Percentiles rank a stretch among this genome's conserved stretches.
phyloP scores from a whole-genome alignment of 192 early-diverging fungal species.

The Umbelopsis ramanniana region DNA sequence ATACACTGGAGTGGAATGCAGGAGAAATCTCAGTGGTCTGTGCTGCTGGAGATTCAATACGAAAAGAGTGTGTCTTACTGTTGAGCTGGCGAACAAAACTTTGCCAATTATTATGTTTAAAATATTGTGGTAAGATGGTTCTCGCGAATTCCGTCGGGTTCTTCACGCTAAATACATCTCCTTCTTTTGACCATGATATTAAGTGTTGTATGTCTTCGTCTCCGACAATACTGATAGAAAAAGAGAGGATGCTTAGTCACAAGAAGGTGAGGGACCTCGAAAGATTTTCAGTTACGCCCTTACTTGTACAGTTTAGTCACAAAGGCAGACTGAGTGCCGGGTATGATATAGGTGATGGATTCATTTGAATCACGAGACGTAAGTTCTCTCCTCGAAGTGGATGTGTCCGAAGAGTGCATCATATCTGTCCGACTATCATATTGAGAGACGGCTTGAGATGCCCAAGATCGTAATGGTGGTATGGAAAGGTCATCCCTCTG shows the following conservation, averaged over 20 bases:
- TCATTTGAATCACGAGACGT: slow-evolving; percentile 1
- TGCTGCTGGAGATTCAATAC: not conserved
- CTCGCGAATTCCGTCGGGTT: slow-evolving; percentile 81
- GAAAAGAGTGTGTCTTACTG: slow-evolving; percentile 48
- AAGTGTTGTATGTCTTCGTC: slow-evolving; percentile 59
- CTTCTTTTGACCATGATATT: slow-evolving; percentile 74
- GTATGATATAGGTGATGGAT: slow-evolving; percentile 22
- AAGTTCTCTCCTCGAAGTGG: not conserved
- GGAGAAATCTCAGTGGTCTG: not conserved
- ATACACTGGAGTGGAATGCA: slow-evolving; percentile 56
- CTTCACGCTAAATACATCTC: slow-evolving; percentile 83
- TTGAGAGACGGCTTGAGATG: slow-evolving; percentile 2
- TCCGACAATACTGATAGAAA: slow-evolving; percentile 64
- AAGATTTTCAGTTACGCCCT: not conserved
- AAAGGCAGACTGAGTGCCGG: slow-evolving; percentile 18
- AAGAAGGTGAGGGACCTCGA: too few species aligned
- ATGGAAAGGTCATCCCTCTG: slow-evolving; percentile 4
- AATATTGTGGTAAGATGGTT: slow-evolving; percentile 77
- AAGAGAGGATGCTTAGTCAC: not conserved
- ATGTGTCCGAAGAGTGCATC: slow-evolving; percentile 3
- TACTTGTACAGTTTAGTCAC: slow-evolving; percentile 29
- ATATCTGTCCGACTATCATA: not conserved
- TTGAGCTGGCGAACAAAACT: slow-evolving; percentile 88
- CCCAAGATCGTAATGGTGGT: slow-evolving; percentile 9
- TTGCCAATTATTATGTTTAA: slow-evolving; percentile 88